Evolutionary conservation across 345 rosid species (phyloP), one percentile per base, ranked within the genome.

Genomic region (Tarenaya hassleriana): DNA sequence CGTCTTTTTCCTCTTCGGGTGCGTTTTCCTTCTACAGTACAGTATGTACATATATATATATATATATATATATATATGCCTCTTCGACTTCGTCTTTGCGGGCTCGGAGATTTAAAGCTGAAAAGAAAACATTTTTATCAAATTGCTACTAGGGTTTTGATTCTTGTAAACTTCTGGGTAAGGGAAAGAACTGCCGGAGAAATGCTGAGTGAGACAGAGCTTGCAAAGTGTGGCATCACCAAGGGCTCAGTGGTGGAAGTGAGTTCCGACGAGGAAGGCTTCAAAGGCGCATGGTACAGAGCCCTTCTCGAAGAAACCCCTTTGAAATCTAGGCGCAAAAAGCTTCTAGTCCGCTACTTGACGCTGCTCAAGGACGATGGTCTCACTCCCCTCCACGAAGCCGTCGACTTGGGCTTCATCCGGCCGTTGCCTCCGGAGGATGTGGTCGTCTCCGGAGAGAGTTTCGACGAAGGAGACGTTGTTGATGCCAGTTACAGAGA

Each of bases 371-470:
- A 20, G n/a, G 62, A 0, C 0, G 70, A 75, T 33, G 77, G 75
- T 12, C 20, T 17, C 2, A 8, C 59, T 43, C 80, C 68, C 9
- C 48, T 86, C 39, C 29, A 44, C 0, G 84, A 80, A 63, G 1
- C 7, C 18, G 64, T 83, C 8, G 82, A 77, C 53, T 70, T 68
- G 1, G 20, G 16, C 16, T 49, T 43, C 45, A 48, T 83, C 0
- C 58, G 95, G 51, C 95, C 95, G 7, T 16, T 75, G 17, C 91
- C 84, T 3, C 77, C 81, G 5, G 34, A 12, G 4, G 21, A 32
- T 6, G n/a, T 29, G 9, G 43, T 13, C 18, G 49, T 16, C 16
- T 41, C 16, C 4, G 38, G 58, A 8, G 20, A 31, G 29, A 46
- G 12, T n/a, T 61, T 73, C 11, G 70, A 63, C 38, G 47, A 45